These are phyloP conservation scores for Globisporangium middletonii DNA, from an alignment of 352 stramenopile species.

Conservation along the genomic window DNA sequence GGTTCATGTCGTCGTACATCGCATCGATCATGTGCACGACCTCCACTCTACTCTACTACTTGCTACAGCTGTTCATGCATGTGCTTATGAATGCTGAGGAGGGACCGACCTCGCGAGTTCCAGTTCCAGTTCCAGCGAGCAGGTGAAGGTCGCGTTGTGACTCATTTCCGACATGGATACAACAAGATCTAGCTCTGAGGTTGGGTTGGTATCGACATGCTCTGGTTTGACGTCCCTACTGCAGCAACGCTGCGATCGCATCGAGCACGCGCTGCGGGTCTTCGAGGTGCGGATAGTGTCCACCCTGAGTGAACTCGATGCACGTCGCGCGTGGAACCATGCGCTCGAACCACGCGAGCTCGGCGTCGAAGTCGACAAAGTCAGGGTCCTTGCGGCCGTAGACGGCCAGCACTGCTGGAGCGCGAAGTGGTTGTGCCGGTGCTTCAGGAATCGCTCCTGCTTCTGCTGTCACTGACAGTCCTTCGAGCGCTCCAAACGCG, in stretches of 20 bases:
- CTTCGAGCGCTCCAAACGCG: constrained; percentile 3
- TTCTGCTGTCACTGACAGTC: background rate
- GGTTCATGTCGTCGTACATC: too few species aligned
- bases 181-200: too few species aligned
- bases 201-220: too few species aligned
- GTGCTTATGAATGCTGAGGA: too few species aligned
- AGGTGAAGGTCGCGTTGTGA: too few species aligned
- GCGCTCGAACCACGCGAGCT: constrained; percentile 24
- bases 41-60: too few species aligned
- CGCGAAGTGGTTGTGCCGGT: background rate
- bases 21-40: too few species aligned
- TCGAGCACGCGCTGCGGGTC: constrained; percentile 17
- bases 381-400: constrained; percentile 32
- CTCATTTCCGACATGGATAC: too few species aligned
- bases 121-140: too few species aligned
- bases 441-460: background rate
- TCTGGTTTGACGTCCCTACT: background rate
- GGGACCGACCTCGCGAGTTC: too few species aligned
- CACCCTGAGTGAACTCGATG: constrained; percentile 19
- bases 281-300: constrained; percentile 34
- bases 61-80: too few species aligned
- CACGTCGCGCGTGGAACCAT: constrained; percentile 16
- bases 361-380: constrained; percentile 22
- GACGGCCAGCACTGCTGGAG: constrained; percentile 26
- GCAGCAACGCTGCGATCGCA: constrained; percentile 11